Conservation (phyloP, 2,329 filamentous ascomycete species). For the Dactylella cylindrospora region DNA sequence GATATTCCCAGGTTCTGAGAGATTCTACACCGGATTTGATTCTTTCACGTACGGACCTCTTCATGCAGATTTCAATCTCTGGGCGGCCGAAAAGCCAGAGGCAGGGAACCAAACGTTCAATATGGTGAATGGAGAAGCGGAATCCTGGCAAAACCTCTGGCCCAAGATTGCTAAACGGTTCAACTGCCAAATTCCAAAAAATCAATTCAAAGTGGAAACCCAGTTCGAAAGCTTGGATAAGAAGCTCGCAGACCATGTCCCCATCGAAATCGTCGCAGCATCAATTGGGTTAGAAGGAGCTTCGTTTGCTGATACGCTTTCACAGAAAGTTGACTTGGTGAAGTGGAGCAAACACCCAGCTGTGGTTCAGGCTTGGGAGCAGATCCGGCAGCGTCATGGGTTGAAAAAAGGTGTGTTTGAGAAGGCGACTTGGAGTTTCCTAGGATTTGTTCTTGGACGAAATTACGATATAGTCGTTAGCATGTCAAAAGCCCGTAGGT, state of each 20-base stretch:
- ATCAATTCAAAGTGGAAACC: constrained; percentile 21
- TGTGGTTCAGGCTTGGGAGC: constrained; percentile 53
- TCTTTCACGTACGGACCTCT: constrained; percentile 50
- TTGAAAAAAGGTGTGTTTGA: constrained; percentile 53
- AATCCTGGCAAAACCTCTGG: constrained; percentile 55
- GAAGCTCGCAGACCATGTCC: constrained; percentile 49
- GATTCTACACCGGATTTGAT: constrained; percentile 52
- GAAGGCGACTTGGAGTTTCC: constrained; percentile 55
- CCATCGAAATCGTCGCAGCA: constrained; percentile 49
- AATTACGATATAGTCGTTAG: constrained; percentile 52
- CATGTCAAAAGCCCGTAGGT: constrained; percentile 56
- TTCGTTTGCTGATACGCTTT: constrained; percentile 49
- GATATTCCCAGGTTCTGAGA: constrained; percentile 51
- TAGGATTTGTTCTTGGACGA: constrained; percentile 55
- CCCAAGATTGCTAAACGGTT: constrained; percentile 53
- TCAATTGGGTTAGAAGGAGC: constrained; percentile 49
- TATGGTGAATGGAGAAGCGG: constrained; percentile 54
- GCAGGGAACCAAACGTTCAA: constrained; percentile 55
- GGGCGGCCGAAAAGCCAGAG: constrained; percentile 50
- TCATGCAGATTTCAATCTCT: constrained; percentile 52
- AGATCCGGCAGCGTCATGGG: constrained; percentile 50
- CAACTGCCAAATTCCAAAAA: constrained; percentile 50
- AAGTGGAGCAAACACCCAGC: constrained; percentile 54
- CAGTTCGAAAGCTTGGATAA: constrained; percentile 4
- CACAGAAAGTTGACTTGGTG: constrained; percentile 53